Evolutionary conservation across 2,329 filamentous ascomycete species (phyloP), one percentile per base, ranked within the genome.

Genomic region (Trichothecium sympodiale): DNA sequence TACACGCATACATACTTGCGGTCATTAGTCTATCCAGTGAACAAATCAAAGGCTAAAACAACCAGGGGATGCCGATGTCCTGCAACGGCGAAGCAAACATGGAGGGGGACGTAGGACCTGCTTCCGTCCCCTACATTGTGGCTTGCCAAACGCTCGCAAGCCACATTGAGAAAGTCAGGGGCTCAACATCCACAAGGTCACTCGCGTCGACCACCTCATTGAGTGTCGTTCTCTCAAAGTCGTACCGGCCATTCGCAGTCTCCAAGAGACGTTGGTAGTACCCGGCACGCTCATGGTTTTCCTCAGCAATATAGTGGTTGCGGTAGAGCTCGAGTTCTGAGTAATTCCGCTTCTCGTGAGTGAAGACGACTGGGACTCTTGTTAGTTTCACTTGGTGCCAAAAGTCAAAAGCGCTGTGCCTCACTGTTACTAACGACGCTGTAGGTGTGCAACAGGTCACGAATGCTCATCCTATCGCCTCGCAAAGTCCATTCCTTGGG

Each of bases 161-260:
- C 75, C 75, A 81, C 30, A 65, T 55, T 38, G 60, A 57, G 45
- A 80, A 75, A 3, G 48, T 56, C 38, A 64, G 56, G 1, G 74
- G 69, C 31, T 60, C 60, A 10, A 77, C 39, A 27, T 61, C 50
- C 10, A 67, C 58, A 4, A 53, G 44, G 4, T 55, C 43, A 42
- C 43, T 55, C 12, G 45, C 50, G 18, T 54, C 47, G 30, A 71
- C 49, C 3, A 62, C 46, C 3, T 63, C 59, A 50, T 83, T 82
- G 36, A 85, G 57, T 41, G 76, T 80, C 2, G 74, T 57, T 10
- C 68, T 58, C 3, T 61, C 58, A 45, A 82, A 81, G 42, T 78
- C 73, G 48, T 83, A 86, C 8, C 76, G 69, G 3, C 79, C 76
- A 42, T 80, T 71, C 14, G 74, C 74, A 0, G 81, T 85, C 23